Base-by-base conservation (phyloP, 2,329 filamentous ascomycete genomes). In the Aphanocladium album region DNA sequence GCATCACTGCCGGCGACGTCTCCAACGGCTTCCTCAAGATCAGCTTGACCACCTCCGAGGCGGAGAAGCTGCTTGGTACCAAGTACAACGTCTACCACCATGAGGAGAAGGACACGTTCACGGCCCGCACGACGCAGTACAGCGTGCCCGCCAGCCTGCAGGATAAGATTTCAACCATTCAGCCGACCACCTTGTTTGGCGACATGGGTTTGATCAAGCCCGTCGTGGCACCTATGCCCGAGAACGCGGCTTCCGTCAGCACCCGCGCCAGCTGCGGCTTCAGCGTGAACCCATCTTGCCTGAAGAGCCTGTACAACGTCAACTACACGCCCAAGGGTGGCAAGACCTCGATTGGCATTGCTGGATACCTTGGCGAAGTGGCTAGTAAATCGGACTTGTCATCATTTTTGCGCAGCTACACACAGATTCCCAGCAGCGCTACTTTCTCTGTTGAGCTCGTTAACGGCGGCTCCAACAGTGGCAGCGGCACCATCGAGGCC, bases 31-130 rank as follows among this genome's bases (percentile, higher is more conserved):
- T 56, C n/a, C 19, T 56, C 12, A 14, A 17, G n/a, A 27, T 56
- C 17, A 41, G 17, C 35, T 11, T 56, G 7, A 56, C 53, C 23
- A 11, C 27, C n/a, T 5, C 35, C n/a, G 35, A 56, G 39, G 53
- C 53, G 3, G 35, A 56, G 25, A 56, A 56, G 53, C 41, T 56
- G 35, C 35, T 56, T 4, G 53, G 16, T 35, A 45, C 53, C 21
- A 45, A 56, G 53, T 56, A 56, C 53, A 43, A 43, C 17, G 53
- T 56, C 5, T 56, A 56, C 39, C 53, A 56, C 37, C 35, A 45
- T 35, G 53, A 19, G 19, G 53, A 21, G 11, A 23, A 30, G 17
- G 39, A 56, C 53, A 23, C 25, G 8, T 43, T 21, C 35, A 56
- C 53, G 3, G 19, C 43, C 39, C 53, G 53, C 19, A 56, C 53